These are phyloP conservation scores for Suaeda aralocaspica DNA, from an alignment of 148 eudicot genomes.

Conservation along the genomic window DNA sequence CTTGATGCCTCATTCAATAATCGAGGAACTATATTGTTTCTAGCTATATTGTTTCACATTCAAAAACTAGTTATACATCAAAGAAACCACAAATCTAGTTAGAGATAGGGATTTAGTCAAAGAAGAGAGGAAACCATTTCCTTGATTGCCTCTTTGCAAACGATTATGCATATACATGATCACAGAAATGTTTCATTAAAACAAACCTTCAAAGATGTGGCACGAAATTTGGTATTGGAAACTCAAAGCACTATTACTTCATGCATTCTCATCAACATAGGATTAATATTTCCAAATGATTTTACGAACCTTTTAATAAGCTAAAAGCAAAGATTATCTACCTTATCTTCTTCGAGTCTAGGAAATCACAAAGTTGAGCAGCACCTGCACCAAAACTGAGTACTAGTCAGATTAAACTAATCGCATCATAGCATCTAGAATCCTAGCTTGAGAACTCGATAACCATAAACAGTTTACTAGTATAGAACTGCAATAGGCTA, in stretches of 20 bases:
- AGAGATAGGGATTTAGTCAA: too few relatives aligned
- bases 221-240: not conserved
- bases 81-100: too few relatives aligned
- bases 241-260: not conserved
- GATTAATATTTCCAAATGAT: not conserved
- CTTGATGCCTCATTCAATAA: too few relatives aligned
- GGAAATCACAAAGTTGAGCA: conserved; percentile 60
- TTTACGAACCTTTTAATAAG: not conserved
- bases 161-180: too few relatives aligned
- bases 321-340: conserved; percentile 25
- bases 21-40: too few relatives aligned
- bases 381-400: conserved; percentile 65
- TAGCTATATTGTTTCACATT: too few relatives aligned
- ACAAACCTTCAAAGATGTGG: not conserved
- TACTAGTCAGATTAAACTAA: conserved; percentile 23
- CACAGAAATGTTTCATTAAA: too few relatives aligned
- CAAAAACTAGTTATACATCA: too few relatives aligned
- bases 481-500: not conserved
- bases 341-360: conserved; percentile 68
- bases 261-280: not conserved
- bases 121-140: too few relatives aligned
- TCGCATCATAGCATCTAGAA: too few relatives aligned
- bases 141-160: too few relatives aligned
- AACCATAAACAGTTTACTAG: not conserved
- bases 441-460: not conserved